Conservation (phyloP, 1,284 basidiomycete species). For the Meira miltonrushii region DNA sequence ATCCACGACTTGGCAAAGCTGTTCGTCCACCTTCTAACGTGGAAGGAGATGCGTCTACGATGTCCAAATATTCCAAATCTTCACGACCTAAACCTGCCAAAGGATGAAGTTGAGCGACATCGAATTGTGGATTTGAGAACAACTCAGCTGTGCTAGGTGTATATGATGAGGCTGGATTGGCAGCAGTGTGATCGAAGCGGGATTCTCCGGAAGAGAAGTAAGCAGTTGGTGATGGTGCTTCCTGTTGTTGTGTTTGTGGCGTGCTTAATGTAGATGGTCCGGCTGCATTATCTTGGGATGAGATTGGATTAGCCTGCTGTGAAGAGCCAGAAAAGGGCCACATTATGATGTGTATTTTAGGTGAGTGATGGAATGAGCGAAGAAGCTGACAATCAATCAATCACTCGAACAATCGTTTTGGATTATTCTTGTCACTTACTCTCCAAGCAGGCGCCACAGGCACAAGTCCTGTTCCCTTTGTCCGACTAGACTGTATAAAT, state of each 20-base stretch:
- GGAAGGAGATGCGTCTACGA: constrained; percentile 47
- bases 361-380: not conserved
- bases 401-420: no score
- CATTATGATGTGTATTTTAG: constrained; percentile 6
- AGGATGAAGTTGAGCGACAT: constrained; percentile 57
- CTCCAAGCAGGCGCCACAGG: not conserved
- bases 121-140: constrained; percentile 9
- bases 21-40: constrained; percentile 48
- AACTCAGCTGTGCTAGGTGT: constrained; percentile 9
- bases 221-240: constrained; percentile 3
- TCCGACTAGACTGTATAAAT: not conserved
- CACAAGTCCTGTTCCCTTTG: not conserved
- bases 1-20: constrained; percentile 64
- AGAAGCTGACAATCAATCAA: no score
- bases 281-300: not conserved
- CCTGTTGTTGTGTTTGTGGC: not conserved
- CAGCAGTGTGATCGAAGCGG: constrained; percentile 9
- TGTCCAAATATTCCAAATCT: constrained; percentile 52
- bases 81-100: constrained; percentile 44
- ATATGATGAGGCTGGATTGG: constrained; percentile 1
- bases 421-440: no score
- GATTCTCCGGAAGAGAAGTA: constrained; percentile 10
- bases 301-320: not conserved
- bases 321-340: constrained; percentile 7
- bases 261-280: not conserved